A percentile compares a stretch with the other conserved stretches of the same genome.
Evolutionary conservation across 495 filamentous ascomycete species (phyloP).

Genomic region (Aspergillus conjunctus): DNA sequence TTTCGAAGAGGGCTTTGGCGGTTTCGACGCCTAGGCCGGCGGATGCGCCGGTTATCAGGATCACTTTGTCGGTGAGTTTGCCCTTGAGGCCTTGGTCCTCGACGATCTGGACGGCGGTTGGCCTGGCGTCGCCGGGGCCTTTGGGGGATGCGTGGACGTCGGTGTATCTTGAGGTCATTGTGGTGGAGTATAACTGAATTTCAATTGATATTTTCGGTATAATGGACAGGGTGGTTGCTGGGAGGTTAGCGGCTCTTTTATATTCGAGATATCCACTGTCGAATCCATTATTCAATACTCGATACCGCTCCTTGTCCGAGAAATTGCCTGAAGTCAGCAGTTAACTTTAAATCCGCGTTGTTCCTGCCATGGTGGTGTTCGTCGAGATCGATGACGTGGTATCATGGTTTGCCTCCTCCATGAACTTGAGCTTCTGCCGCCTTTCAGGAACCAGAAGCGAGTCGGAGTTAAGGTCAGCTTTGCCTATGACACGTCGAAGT

Average conservation of each 20-base stretch:
- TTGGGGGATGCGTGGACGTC: background rate
- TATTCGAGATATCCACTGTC: background rate
- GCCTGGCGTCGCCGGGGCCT: slow-evolving; percentile 47
- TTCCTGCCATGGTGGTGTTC: background rate
- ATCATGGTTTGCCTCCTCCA: background rate
- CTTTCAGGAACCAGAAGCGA: background rate
- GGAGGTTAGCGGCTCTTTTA: background rate
- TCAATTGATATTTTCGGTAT: background rate
- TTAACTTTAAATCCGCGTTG: background rate
- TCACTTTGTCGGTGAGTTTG: slow-evolving; percentile 44
- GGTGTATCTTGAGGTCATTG: background rate
- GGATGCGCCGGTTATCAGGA: slow-evolving; percentile 54
- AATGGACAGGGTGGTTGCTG: background rate
- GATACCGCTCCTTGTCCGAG: background rate
- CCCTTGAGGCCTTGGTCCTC: slow-evolving; percentile 45
- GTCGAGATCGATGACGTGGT: background rate
- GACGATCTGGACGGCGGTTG: slow-evolving; percentile 56
- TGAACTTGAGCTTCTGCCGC: background rate
- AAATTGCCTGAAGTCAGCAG: too few species aligned
- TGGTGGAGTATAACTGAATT: background rate
- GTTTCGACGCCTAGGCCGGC: slow-evolving; percentile 57
- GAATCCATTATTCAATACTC: too few species aligned
- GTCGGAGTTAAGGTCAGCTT: background rate
- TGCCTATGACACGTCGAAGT: too few species aligned
- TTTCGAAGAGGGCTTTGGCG: slow-evolving; percentile 46